Base-by-base conservation (phyloP, 163 green algal genomes). In the Smithsoniella earleae region DNA sequence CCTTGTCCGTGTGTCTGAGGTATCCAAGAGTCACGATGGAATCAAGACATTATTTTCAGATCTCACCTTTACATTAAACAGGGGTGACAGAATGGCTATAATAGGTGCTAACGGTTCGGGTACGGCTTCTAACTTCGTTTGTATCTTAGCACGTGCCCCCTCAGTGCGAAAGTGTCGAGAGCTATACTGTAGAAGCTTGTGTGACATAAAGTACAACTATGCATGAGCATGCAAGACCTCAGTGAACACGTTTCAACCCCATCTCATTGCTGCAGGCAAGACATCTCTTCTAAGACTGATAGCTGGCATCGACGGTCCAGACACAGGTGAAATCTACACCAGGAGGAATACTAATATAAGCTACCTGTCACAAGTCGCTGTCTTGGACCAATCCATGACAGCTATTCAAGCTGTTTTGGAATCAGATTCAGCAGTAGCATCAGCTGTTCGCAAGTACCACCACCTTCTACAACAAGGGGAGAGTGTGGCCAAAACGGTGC, bases 331-430 rank as follows among this genome's bases (percentile, higher is more conserved):
- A 2, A 77, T 90, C 36, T 78, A 62, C 40, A 64, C 76, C 43
- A 80, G 83, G 45, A 86, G 84, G 62, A 78, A 76, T 25, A 36
- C 78, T 5, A 62, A 69, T 2, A 62, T 90, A 16, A 87, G 82
- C 3, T 92, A 87, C 76, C 77, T 92, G 31, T 69, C 85, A 0
- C 82, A 89, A 65, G 80, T 58, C 3, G 18, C 52, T n/a, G 72
- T 54, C 31, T 30, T 52, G 16, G 6, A 18, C 63, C 46, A 40
- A 38, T 22, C 25, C 8, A 55, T 80, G 37, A 84, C 78, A 0
- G 82, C 90, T 44, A 74, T 95, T 46, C 77, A 92, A 73, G 86
- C 85, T 16, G 84, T 94, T 27, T 76, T 94, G 20, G 38, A 80
- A n/a, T 81, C 77, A 31, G 85, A 88, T 58, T 85, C 73, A 5